Evolutionary conservation across 2,329 filamentous ascomycete genomes (phyloP), one percentile per base, ranked within the genome.

Genomic region (Hortaea werneckii): DNA sequence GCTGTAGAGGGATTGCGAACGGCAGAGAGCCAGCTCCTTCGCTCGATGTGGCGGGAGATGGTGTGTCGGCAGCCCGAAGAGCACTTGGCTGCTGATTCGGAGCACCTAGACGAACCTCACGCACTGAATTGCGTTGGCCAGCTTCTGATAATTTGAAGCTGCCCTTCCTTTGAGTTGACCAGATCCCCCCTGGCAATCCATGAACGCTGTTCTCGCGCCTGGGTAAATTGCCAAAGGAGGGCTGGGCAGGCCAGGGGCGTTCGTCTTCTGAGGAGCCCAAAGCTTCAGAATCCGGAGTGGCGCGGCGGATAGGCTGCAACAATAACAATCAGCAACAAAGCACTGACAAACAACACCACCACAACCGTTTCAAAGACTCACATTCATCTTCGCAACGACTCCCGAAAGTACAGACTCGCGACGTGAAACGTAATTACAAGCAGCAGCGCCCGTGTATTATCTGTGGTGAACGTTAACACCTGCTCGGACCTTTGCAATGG

Each of bases 241-340:
- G 95, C 85, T 47, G 73, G 37, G 55, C 47, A 28, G 60, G 60
- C 60, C 60, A 63, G 5, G 60, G 60, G 29, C 57, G 76, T 65
- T 98, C 92, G 64, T 96, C 92, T 65, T 96, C 92, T 9, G 89
- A 95, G 54, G 90, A 96, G 43, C 85, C 88, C 49, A 96, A 72
- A 43, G 87, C 90, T 63, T 96, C 90, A 3, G 89, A 95, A 62
- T 96, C 92, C 20, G 90, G 90, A 1, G 90, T 95, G 6, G 87
- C 88, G 44, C 85, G 84, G 57, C 89, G 80, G 46, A 82, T 76
- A 50, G 56, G 50, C 58, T 60, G 43, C 35, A n/a, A 5, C 27
- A 7, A 43, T 11, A 29, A 11, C 8, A 11, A 32, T 55, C 41
- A 43, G 20, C 9, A 37, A 37, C 37, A 20, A 12, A 35, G 32